These are phyloP conservation scores for Alliaria petiolata DNA, from an alignment of 345 rosid species.

Conservation along the genomic window DNA sequence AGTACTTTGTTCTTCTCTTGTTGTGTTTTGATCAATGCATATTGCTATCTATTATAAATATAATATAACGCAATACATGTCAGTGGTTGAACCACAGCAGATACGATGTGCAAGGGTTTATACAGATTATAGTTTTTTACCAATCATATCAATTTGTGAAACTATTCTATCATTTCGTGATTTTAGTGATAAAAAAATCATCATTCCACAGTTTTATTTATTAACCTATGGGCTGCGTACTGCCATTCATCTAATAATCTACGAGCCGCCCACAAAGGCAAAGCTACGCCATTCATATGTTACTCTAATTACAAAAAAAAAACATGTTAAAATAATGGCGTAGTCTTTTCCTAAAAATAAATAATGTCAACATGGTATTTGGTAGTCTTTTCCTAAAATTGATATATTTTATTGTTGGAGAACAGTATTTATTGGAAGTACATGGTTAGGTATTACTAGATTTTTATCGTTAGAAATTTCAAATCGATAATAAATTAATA, in stretches of 20 bases:
- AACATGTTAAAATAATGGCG: neutral
- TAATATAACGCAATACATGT: slow-evolving; percentile 3
- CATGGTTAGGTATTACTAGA: too few relatives aligned
- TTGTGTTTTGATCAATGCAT: neutral
- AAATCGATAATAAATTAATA: too few relatives aligned
- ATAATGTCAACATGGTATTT: too few relatives aligned
- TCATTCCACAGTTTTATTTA: neutral
- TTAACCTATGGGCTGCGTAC: neutral
- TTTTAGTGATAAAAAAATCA: neutral
- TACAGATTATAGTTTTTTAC: neutral
- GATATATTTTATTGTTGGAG: neutral
- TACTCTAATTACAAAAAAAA: too few relatives aligned
- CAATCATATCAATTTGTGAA: neutral
- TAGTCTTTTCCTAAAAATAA: too few relatives aligned
- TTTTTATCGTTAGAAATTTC: neutral
- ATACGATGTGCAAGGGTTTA: neutral
- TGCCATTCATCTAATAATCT: neutral
- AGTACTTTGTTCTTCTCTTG: neutral
- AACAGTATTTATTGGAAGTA: neutral
- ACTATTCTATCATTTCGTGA: neutral
- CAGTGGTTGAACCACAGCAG: neutral
- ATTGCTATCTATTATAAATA: neutral
- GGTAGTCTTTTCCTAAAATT: neutral
- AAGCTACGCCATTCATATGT: too few relatives aligned
- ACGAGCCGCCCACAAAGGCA: neutral